Conservation (phyloP, 1,139 yeast genomes). For the Suhomyces chickasaworum region DNA sequence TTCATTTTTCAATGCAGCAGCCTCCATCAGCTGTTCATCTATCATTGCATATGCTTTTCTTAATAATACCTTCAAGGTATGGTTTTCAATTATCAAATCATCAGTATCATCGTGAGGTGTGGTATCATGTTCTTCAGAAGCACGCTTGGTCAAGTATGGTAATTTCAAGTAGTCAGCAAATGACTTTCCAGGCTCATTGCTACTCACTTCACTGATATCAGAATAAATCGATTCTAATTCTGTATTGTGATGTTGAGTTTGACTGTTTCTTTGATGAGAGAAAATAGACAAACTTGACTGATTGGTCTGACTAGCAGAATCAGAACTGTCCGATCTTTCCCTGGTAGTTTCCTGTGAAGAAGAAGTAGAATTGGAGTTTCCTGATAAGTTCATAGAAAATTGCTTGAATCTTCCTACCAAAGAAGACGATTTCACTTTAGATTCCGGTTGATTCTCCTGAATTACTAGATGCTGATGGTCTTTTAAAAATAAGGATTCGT, state of each 20-base stretch:
- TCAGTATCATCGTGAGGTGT: conserved; percentile 11
- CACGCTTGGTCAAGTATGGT: conserved; percentile 20
- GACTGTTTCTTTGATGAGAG: conserved; percentile 13
- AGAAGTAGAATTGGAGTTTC: conserved; percentile 12
- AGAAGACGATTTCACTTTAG: conserved; percentile 11
- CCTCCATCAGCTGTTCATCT: conserved; percentile 20
- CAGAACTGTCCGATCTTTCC: conserved; percentile 18
- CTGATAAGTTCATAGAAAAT: conserved; percentile 18
- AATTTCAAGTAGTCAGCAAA: conserved; percentile 31
- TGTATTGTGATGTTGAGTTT: conserved; percentile 14
- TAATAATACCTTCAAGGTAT: conserved; percentile 28
- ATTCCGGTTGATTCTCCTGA: conserved; percentile 2
- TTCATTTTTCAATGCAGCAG: conserved; percentile 17
- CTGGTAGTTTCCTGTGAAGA: conserved; percentile 13
- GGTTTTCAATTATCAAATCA: conserved; percentile 27
- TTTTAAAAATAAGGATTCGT: conserved; percentile 31
- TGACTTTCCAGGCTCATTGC: conserved; percentile 20
- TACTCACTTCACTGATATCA: conserved; percentile 25
- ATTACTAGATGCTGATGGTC: background rate
- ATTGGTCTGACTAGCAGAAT: conserved; percentile 14
- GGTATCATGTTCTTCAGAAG: conserved; percentile 19
- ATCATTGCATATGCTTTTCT: conserved; percentile 28
- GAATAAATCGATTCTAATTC: conserved; percentile 39
- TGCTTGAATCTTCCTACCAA: conserved; percentile 20
- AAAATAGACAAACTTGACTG: conserved; percentile 28